Base-by-base conservation (phyloP, 768 basidiomycete species). In the Pleurotus ostreatus region DNA sequence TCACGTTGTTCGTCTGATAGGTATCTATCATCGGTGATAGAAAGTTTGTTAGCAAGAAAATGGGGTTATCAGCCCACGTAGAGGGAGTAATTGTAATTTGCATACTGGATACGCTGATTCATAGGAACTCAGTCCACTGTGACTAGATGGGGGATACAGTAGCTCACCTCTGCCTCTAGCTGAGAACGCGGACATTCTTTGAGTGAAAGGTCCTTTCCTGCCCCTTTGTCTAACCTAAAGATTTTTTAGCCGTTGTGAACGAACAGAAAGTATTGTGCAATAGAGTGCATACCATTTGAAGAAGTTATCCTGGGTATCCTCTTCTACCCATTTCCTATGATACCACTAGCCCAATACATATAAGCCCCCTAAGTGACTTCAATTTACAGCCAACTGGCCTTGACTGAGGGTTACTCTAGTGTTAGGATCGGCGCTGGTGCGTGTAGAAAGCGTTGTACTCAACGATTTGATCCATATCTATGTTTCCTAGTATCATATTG, bases 291-390 rank as follows among this genome's bases (percentile, higher is more conserved):
- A 81, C 83, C 83, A 85, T 58, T 69, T 69, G 69, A 88, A 89
- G 63, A 89, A 87, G 63, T 86, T 88, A 55, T 88, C 84, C 25
- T 60, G 63, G 0, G 86, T 86, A 57, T 86, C 79, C 6, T 75
- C 76, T 48, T 78, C 72, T 57, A 78, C 71, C 86, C 87, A 89
- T 52, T 67, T 66, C 55, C 67, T 70, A 62, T 85, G 83, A 64
- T 88, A 89, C 69, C 70, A 82, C 82, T 84, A 41, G 40, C 16
- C 30, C 30, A 34, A 34, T 34, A 11, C 8, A 11, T 34, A 11
- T 34, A 11, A 34, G 30, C 30, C 30, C 9, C 30, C 9, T 34
- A 34, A 34, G 30, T 8, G 30, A 34, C 30, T 34, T 34, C 30
- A 8, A 34, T 34, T 34, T 46, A 18, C 39, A 44, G 40, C 5